phyloP scores from a whole-genome alignment of 1,284 basidiomycete genomes.

The Mycosarcoma mackinlayi region DNA sequence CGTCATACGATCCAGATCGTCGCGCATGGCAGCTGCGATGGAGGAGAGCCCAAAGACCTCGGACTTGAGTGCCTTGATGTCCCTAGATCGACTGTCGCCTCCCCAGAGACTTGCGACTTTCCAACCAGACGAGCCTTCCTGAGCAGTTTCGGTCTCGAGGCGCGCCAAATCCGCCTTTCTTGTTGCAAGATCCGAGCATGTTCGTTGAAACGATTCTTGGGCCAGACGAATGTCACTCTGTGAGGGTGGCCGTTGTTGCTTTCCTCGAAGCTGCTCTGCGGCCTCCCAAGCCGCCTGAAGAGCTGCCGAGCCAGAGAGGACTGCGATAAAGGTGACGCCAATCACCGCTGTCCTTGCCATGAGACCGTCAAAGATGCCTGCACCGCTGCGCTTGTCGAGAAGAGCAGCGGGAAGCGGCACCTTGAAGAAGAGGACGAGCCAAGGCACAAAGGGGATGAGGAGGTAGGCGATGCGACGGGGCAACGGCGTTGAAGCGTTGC shows the following conservation, averaged over 20 bases:
- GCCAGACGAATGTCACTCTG: conserved; percentile 37
- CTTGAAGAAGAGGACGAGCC: conserved; percentile 61
- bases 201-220: conserved; percentile 45
- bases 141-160: conserved; percentile 28
- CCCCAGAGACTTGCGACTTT: conserved; percentile 27
- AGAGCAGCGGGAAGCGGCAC: conserved; percentile 60
- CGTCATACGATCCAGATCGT: conserved; percentile 66
- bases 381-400: conserved; percentile 11
- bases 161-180: conserved; percentile 50
- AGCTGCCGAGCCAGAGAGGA: conserved; percentile 69
- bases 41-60: conserved; percentile 69
- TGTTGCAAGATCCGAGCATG: conserved; percentile 45
- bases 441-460: conserved; percentile 50
- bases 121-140: conserved; percentile 13
- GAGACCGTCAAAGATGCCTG: conserved; percentile 44
- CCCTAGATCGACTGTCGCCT: conserved; percentile 40
- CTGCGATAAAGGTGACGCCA: conserved; percentile 69
- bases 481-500: conserved; percentile 30
- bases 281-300: conserved; percentile 70
- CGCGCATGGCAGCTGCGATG: conserved; percentile 68
- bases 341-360: conserved; percentile 68
- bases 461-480: conserved; percentile 38
- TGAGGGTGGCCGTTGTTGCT: conserved; percentile 30
- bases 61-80: conserved; percentile 65
- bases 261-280: conserved; percentile 62